Evolutionary conservation across 169 alveolate species (phyloP), one percentile per base, ranked within the genome.

Genomic region (Sarcocystis neurona): DNA sequence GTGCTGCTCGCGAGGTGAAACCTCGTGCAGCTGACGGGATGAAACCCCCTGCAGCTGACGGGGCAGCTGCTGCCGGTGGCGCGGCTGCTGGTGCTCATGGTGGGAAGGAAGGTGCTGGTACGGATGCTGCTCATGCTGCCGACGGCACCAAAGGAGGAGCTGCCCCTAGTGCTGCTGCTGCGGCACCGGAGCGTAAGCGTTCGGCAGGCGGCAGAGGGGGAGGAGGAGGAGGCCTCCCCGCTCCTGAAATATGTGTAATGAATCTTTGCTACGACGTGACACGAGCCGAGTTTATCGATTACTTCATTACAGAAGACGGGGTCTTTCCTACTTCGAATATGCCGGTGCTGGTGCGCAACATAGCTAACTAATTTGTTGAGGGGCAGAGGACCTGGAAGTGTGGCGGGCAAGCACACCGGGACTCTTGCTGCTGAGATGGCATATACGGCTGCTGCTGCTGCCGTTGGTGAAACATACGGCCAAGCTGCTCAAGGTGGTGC

Each of bases 271-370:
- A 79, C 50, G 86, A 79, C 34, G 70, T 79, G n/a, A 79, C 86
- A 6, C 86, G 74, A 2, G 86, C 86, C 5, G 74, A 79, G 72
- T 79, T 79, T 39, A 50, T 79, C 39, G 86, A 79, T 34, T 79
- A 20, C 50, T 47, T 79, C 34, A 74, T 50, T 4, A 79, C 68
- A 0, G 86, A 79, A 79, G 86, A 79, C 72, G 86, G 86, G 37
- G 10, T 79, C n/a, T 79, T 41, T n/a, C 86, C 86, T n/a, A 74
- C 86, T 5, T 79, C 86, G 27, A 48, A 34, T 18, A 39, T 79
- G 39, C 74, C 86, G 6, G 86, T 53, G 1, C 86, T 75, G 32
- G 60, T 6, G 60, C 60, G 60, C 60, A 15, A 48, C 60, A 48
- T 15, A 15, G 60, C 60, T 48, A 48, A 48, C 60, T 48, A 48